Conservation (phyloP, 1,284 basidiomycete genomes). For the Ganoderma multipileum region DNA sequence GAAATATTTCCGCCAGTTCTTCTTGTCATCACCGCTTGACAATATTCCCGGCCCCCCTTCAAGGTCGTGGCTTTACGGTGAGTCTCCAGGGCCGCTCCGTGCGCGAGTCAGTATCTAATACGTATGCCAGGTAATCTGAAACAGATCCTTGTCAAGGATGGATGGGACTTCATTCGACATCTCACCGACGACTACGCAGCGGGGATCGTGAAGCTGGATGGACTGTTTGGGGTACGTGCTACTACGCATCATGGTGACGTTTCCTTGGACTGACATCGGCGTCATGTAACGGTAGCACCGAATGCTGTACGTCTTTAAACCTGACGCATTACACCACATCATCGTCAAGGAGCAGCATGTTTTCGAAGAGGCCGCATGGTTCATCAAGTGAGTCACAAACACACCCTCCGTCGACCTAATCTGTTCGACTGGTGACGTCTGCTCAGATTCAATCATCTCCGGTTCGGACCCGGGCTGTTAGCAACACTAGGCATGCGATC, state of each 20-base stretch:
- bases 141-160: slow-evolving; percentile 26
- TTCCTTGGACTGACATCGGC: not conserved
- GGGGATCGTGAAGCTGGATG: slow-evolving; percentile 20
- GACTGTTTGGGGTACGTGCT: slow-evolving; percentile 21
- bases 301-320: slow-evolving; percentile 33
- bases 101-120: too few relatives aligned
- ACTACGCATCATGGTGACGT: not conserved
- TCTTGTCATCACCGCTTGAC: slow-evolving; percentile 21
- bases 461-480: slow-evolving; percentile 24
- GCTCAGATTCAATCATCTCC: slow-evolving; percentile 16
- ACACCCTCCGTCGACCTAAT: too few relatives aligned
- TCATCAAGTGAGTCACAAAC: slow-evolving; percentile 20
- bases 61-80: slow-evolving; percentile 21
- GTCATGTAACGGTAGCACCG: slow-evolving; percentile 8
- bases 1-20: slow-evolving; percentile 18
- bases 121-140: slow-evolving; percentile 22
- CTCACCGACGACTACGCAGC: slow-evolving; percentile 15
- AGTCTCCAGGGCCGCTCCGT: not conserved
- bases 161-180: slow-evolving; percentile 28
- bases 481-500: slow-evolving; percentile 19
- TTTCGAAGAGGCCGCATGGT: slow-evolving; percentile 23
- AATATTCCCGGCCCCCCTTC: slow-evolving; percentile 25
- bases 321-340: slow-evolving; percentile 47
- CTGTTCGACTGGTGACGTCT: not conserved
- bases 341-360: slow-evolving; percentile 31